Evolutionary conservation across 2,329 filamentous ascomycete genomes (phyloP).

Genomic region (Pestalotiopsis sp.): DNA sequence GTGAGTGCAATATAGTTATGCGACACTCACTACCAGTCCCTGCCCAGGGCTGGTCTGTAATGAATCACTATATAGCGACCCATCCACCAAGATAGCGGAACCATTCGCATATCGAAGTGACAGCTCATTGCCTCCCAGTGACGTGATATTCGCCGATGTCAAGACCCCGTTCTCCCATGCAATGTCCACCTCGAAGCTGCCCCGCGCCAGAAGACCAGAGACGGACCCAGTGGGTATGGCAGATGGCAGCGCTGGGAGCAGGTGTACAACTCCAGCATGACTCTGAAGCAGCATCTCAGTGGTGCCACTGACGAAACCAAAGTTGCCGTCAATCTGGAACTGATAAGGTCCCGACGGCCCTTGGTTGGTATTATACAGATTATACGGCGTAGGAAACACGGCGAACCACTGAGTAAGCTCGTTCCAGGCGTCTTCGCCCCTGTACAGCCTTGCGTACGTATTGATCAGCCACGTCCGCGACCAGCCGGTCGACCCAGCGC

Average conservation of each 20-base stretch:
- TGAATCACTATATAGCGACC: slow-evolving; percentile 18
- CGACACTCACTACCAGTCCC: not conserved
- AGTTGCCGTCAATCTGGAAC: slow-evolving; percentile 55
- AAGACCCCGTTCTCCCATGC: slow-evolving; percentile 23
- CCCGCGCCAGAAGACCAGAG: slow-evolving; percentile 24
- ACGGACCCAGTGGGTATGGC: slow-evolving; percentile 23
- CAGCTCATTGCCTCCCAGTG: slow-evolving; percentile 22
- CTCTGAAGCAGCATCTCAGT: slow-evolving; percentile 48
- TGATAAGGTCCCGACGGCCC: slow-evolving; percentile 13
- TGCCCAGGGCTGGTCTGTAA: slow-evolving; percentile 17
- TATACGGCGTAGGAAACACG: slow-evolving; percentile 38
- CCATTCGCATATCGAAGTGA: slow-evolving; percentile 23
- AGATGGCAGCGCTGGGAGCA: slow-evolving; percentile 28
- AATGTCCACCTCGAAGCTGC: slow-evolving; percentile 25
- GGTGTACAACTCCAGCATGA: slow-evolving; percentile 27
- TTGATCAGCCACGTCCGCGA: slow-evolving; percentile 50
- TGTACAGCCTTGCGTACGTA: slow-evolving; percentile 45
- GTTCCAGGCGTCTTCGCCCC: slow-evolving; percentile 35
- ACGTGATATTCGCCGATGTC: slow-evolving; percentile 23
- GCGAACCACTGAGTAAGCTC: slow-evolving; percentile 39
- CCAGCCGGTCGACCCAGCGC: slow-evolving; percentile 43
- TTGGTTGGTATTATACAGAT: slow-evolving; percentile 32
- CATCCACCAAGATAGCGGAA: slow-evolving; percentile 21
- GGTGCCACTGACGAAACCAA: slow-evolving; percentile 47
- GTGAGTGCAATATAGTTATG: not conserved